phyloP scores from a whole-genome alignment of 495 filamentous ascomycete genomes.

The Aspergillus avenaceus region DNA sequence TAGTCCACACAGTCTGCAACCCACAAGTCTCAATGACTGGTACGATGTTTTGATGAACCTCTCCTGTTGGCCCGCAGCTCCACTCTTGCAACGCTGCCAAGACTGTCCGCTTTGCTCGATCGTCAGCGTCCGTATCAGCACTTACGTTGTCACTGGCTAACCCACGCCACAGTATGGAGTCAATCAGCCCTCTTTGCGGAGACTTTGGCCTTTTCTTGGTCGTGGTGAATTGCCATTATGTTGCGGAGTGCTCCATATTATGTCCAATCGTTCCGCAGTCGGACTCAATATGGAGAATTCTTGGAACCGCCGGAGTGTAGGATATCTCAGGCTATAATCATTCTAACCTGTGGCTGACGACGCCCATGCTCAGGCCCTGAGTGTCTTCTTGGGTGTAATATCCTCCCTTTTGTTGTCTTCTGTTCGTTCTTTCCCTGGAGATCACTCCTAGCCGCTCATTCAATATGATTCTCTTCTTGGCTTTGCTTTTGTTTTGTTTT shows the following conservation, averaged over 20 bases:
- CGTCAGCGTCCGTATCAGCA: slow-evolving; percentile 28
- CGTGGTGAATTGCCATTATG: not conserved
- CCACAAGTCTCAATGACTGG: not conserved
- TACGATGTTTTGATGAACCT: slow-evolving; percentile 2
- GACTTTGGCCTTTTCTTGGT: slow-evolving; percentile 1
- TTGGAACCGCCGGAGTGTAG: not conserved
- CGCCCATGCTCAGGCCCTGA: slow-evolving; percentile 5
- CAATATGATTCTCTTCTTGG: slow-evolving; percentile 25
- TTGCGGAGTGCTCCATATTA: not conserved
- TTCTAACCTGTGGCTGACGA: not conserved
- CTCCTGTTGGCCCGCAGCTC: slow-evolving; percentile 12
- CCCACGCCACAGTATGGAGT: slow-evolving; percentile 9
- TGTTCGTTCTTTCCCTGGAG: slow-evolving; percentile 14
- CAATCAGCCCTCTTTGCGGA: slow-evolving; percentile 5
- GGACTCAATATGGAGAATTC: not conserved
- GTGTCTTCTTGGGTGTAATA: not conserved
- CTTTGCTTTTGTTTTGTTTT: slow-evolving; percentile 25
- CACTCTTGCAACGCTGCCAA: slow-evolving; percentile 32
- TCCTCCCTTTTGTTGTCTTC: slow-evolving; percentile 3
- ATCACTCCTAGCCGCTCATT: slow-evolving; percentile 32
- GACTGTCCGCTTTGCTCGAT: slow-evolving; percentile 21
- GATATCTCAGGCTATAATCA: not conserved
- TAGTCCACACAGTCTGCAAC: not conserved
- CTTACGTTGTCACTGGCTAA: slow-evolving; percentile 22
- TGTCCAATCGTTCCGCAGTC: not conserved